Evolutionary conservation across 345 rosid species (phyloP).

Genomic region (Eutrema yunnanense): DNA sequence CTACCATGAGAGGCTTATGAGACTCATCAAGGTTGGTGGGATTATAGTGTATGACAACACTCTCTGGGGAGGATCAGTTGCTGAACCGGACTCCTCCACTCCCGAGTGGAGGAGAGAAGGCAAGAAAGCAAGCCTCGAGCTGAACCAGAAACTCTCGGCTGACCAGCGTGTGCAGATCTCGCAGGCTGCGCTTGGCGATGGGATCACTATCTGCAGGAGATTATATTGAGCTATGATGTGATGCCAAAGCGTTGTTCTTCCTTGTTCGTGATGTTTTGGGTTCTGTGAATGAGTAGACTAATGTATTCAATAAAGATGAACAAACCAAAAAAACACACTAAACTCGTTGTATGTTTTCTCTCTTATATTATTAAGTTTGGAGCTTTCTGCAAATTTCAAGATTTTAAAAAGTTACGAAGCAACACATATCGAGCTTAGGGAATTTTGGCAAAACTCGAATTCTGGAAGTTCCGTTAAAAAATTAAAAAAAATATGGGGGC

Average conservation of each 20-base stretch:
- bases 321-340: neutral
- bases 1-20: constrained; percentile 58
- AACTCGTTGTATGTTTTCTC: neutral
- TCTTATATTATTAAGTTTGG: neutral
- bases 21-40: constrained; percentile 54
- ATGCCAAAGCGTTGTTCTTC: neutral
- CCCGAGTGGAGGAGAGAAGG: constrained; percentile 6
- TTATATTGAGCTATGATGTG: constrained; percentile 12
- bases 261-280: neutral
- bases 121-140: constrained; percentile 25
- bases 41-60: constrained; percentile 52
- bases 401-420: neutral
- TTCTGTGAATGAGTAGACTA: neutral
- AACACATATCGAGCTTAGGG: neutral
- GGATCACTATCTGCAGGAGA: constrained; percentile 47
- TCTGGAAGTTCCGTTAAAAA: neutral
- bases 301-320: neutral
- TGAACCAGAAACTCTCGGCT: constrained; percentile 37
- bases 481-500: constrained; percentile 29
- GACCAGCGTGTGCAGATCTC: constrained; percentile 49
- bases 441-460: neutral
- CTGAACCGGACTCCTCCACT: constrained; percentile 23
- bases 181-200: constrained; percentile 52
- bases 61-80: constrained; percentile 47
- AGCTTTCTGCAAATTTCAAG: neutral